A percentile compares a stretch with the other conserved stretches of the same genome.
Conservation (phyloP, 768 basidiomycete genomes). For the Boletus rubescentipes region DNA sequence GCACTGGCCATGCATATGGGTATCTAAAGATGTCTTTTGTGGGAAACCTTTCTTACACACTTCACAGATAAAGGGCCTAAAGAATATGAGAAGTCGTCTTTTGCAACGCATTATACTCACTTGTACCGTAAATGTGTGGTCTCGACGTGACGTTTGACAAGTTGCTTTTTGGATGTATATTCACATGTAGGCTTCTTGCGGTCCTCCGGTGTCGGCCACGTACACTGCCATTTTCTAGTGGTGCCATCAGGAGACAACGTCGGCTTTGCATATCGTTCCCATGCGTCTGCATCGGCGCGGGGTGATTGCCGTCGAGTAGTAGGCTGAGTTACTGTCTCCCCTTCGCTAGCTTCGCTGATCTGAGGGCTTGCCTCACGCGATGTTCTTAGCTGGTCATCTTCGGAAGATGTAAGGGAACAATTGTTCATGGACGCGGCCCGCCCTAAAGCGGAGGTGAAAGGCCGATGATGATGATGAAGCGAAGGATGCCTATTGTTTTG, state of each 20-base stretch:
- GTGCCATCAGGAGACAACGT: constrained; percentile 34
- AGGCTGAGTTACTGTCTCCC: constrained; percentile 14
- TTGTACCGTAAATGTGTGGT: constrained; percentile 60
- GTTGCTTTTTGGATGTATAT: constrained; percentile 56
- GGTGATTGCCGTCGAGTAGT: constrained; percentile 25
- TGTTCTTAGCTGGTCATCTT: constrained; percentile 29
- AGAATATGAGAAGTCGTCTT: constrained; percentile 14
- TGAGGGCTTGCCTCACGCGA: constrained; percentile 32
- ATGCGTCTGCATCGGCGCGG: constrained; percentile 28
- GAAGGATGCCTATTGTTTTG: constrained; percentile 11
- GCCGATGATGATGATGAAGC: constrained; percentile 6
- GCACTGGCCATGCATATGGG: constrained; percentile 56
- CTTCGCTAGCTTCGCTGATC: constrained; percentile 33
- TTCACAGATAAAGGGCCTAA: constrained; percentile 51
- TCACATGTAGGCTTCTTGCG: constrained; percentile 37
- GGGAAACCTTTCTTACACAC: constrained; percentile 55
- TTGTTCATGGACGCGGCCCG: constrained; percentile 19
- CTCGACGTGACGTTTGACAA: constrained; percentile 68
- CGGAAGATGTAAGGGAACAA: constrained; percentile 25
- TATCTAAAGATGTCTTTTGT: constrained; percentile 58
- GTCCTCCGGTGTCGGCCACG: constrained; percentile 38
- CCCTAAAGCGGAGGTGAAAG: constrained; percentile 3
- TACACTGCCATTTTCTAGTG: constrained; percentile 40
- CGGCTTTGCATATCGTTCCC: constrained; percentile 36
- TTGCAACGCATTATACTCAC: constrained; percentile 37